Evolutionary conservation across 176 grass and related monocot genomes (phyloP).

Genomic region (Bromus sterilis): DNA sequence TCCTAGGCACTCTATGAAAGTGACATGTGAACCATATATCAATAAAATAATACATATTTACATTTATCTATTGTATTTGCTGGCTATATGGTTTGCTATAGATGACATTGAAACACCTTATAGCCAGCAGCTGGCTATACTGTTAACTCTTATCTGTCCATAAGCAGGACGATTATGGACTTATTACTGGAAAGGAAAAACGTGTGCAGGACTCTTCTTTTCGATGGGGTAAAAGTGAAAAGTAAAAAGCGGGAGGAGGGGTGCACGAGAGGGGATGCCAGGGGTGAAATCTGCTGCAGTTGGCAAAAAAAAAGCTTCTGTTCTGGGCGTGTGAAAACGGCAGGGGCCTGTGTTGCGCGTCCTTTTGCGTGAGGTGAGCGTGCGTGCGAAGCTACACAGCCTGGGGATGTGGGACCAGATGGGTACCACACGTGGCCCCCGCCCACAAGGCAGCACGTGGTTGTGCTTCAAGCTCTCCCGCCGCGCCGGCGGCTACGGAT

Average conservation of each 20-base stretch:
- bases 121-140: too few relatives aligned
- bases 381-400: conserved; percentile 30
- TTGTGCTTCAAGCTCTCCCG: neutral
- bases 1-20: too few relatives aligned
- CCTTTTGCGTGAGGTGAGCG: conserved; percentile 14
- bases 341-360: neutral
- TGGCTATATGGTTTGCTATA: too few relatives aligned
- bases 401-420: conserved; percentile 15
- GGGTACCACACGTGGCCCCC: conserved; percentile 31
- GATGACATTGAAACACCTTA: too few relatives aligned
- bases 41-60: too few relatives aligned
- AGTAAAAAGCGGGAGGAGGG: neutral
- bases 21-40: too few relatives aligned
- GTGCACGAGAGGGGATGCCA: neutral
- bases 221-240: too few relatives aligned
- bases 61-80: too few relatives aligned
- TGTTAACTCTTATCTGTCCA: too few relatives aligned
- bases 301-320: neutral
- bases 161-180: neutral
- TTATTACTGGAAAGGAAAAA: neutral
- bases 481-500: conserved; percentile 44
- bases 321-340: neutral
- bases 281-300: neutral
- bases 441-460: conserved; percentile 39
- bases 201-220: neutral